phyloP scores from a whole-genome alignment of 2,329 filamentous ascomycete species.

The Colletotrichum lini region DNA sequence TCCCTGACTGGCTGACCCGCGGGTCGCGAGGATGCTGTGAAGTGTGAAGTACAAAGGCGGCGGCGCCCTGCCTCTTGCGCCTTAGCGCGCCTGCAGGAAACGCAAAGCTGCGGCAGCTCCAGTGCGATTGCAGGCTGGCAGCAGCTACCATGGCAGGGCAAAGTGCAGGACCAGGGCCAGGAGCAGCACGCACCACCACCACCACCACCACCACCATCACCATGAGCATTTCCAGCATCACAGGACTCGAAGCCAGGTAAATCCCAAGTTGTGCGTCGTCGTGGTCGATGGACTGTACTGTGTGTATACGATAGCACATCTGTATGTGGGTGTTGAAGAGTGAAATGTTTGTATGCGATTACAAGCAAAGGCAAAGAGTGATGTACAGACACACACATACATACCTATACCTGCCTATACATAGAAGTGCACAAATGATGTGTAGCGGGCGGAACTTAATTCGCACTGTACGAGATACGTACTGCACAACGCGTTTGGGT shows the following conservation, averaged over 20 bases:
- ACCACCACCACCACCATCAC: neutral
- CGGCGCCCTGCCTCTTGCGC: constrained; percentile 31
- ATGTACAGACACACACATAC: too few species aligned
- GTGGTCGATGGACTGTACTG: neutral
- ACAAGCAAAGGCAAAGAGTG: neutral
- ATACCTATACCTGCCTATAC: too few species aligned
- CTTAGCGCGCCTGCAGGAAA: constrained; percentile 37
- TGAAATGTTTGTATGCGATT: too few species aligned
- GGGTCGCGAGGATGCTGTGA: neutral
- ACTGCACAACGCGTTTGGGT: too few species aligned
- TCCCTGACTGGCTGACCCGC: constrained; percentile 20
- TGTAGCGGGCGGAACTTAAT: neutral
- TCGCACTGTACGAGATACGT: too few species aligned
- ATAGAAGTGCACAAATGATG: too few species aligned
- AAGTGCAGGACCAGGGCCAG: constrained; percentile 3
- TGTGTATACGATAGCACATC: too few species aligned
- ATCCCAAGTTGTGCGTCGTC: neutral
- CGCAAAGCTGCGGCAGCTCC: constrained; percentile 14
- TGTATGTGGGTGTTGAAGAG: neutral
- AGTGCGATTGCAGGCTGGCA: neutral
- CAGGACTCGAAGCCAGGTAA: neutral
- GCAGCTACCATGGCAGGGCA: neutral
- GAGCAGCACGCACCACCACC: too few species aligned
- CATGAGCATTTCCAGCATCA: neutral
- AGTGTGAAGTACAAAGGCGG: too few species aligned